Evolutionary conservation across 2,329 filamentous ascomycete genomes (phyloP).

Genomic region (Lithohypha guttulata): DNA sequence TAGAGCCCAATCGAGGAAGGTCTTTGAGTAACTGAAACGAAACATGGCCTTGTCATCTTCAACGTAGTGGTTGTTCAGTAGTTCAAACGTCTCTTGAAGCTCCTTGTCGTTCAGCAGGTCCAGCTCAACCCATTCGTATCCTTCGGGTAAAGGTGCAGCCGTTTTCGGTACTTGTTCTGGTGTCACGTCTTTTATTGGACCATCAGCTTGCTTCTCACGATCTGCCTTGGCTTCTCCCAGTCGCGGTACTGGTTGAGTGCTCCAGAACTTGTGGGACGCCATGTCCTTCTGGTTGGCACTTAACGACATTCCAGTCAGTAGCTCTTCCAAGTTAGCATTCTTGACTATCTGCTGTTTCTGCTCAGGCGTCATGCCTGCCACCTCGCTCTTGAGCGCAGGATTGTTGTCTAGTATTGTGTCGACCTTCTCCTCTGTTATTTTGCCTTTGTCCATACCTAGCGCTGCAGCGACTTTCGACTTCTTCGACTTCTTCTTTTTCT

Average conservation of each 20-base stretch:
- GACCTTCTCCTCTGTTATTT: constrained; percentile 15
- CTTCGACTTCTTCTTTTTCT: constrained; percentile 23
- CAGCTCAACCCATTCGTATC: constrained; percentile 91
- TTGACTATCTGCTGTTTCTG: constrained; percentile 40
- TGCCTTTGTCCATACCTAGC: constrained; percentile 14
- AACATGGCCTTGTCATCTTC: constrained; percentile 97
- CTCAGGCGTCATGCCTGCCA: constrained; percentile 61
- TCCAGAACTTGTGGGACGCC: constrained; percentile 97
- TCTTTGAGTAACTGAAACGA: constrained; percentile 86
- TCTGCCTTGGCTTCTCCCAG: constrained; percentile 53
- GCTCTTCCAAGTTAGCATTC: constrained; percentile 37
- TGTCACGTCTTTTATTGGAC: constrained; percentile 71
- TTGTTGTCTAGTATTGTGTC: constrained; percentile 36
- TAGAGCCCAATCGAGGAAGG: constrained; percentile 87
- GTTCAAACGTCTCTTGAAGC: constrained; percentile 81
- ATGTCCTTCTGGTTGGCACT: constrained; percentile 86
- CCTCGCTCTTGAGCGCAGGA: constrained; percentile 58
- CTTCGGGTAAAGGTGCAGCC: constrained; percentile 62
- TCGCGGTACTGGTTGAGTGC: constrained; percentile 85
- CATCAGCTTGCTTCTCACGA: constrained; percentile 53
- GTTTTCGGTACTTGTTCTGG: constrained; percentile 69
- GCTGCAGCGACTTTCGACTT: constrained; percentile 19
- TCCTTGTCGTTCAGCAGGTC: constrained; percentile 68
- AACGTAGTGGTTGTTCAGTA: constrained; percentile 89
- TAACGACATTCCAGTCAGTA: constrained; percentile 49